A percentile compares a stretch with the other conserved stretches of the same genome.
Conservation (phyloP, 129 eudicot genomes). For the Apium graveolens region DNA sequence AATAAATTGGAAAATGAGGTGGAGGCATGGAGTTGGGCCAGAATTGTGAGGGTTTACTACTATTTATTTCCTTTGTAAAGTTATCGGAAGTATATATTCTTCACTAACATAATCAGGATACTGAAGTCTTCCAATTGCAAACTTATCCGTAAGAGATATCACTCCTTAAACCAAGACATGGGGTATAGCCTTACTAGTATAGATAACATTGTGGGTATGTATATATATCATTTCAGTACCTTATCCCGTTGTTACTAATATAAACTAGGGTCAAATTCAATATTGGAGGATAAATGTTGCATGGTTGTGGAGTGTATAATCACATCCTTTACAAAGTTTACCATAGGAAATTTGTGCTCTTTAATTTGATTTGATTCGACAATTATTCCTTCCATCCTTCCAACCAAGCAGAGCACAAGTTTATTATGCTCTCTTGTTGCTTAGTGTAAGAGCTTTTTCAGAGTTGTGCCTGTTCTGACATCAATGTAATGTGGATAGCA, state of each 20-base stretch:
- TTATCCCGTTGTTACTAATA: background rate
- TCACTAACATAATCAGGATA: background rate
- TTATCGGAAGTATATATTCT: background rate
- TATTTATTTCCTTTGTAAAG: no score
- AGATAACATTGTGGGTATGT: no score
- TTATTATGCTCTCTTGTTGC: background rate
- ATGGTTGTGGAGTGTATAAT: no score
- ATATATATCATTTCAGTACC: background rate
- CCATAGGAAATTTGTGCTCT: background rate
- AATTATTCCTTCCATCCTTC: background rate
- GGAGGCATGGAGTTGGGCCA: background rate
- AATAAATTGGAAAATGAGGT: no score
- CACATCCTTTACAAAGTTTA: background rate
- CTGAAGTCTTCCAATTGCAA: background rate
- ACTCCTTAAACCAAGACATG: background rate
- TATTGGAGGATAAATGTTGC: background rate
- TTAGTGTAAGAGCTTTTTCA: background rate
- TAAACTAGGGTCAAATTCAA: background rate
- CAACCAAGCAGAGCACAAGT: background rate
- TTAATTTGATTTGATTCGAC: background rate
- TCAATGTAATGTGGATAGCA: background rate
- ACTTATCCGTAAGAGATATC: background rate
- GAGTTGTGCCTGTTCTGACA: background rate
- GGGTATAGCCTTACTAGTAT: background rate
- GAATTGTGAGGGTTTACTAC: background rate